Evolutionary conservation across 73 alveolate genomes (phyloP), one percentile per base, ranked within the genome.

Genomic region (Paramecium pentaurelia): DNA sequence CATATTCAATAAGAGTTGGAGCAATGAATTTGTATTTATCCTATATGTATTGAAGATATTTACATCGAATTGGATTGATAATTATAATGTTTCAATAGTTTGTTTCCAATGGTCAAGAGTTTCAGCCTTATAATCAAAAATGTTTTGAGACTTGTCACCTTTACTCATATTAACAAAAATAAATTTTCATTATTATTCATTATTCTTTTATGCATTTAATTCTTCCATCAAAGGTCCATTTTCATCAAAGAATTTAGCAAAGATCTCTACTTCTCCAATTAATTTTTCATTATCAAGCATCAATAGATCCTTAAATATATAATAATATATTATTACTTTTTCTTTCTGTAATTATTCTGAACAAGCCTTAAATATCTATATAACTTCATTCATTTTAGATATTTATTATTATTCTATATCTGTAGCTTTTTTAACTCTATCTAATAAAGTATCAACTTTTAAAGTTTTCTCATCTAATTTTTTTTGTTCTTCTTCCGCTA

Each of bases 221-320:
- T 68, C 40, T 68, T 68, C 51, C 84, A 68, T 68, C 25, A 68
- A 68, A 12, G 84, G 49, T 12, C 84, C 84, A 68, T 68, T 68
- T 34, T 68, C 84, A 11, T 68, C 84, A 27, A 68, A 68, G 84
- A 68, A 68, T 68, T 68, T 68, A 28, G 84, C 84, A 68, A 68
- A 68, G 20, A 68, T 68, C 27, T 68, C 84, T 34, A 68, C 84
- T 68, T 68, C 84, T 68, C 30, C 84, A 32, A 68, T 32, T n/a
- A 68, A 34, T 68, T 68, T 68, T 25, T 68, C 84, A 68, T 68
- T 68, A 68, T 68, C 84, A 12, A 68, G 28, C 84, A 68, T 68
- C 40, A 68, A 34, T n/a, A 68, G 12, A 32, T 68, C 84, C 84
- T 68, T 16, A 5, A 54, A 68, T 68, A 68, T 9, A 32, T 68